These are phyloP conservation scores for Naumovozyma castellii DNA, from an alignment of 805 yeast species.

Conservation along the genomic window DNA sequence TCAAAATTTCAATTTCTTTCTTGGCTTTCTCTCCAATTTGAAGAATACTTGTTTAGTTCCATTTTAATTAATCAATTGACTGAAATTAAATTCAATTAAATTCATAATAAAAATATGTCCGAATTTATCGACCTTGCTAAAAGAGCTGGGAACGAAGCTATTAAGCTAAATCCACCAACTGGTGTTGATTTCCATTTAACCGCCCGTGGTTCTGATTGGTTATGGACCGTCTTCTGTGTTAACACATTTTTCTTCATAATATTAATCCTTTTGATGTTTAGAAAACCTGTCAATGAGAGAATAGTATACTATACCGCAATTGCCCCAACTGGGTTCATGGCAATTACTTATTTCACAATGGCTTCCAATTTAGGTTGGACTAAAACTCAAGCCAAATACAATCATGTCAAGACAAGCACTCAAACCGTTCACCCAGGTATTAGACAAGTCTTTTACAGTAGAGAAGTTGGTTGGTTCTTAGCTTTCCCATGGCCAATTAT, in stretches of 20 bases:
- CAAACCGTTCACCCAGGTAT: slow-evolving; percentile 24
- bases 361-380: slow-evolving; percentile 56
- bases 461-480: slow-evolving; percentile 52
- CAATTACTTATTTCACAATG: slow-evolving; percentile 44
- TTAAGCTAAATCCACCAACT: slow-evolving; percentile 37
- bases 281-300: slow-evolving; percentile 28
- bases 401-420: slow-evolving; percentile 34
- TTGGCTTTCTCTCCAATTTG: too few relatives aligned
- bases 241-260: slow-evolving; percentile 32
- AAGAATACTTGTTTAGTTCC: background rate
- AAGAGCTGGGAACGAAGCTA: slow-evolving; percentile 34
- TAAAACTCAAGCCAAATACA: slow-evolving; percentile 39
- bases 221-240: slow-evolving; percentile 51
- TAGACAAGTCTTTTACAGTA: slow-evolving; percentile 50
- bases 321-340: slow-evolving; percentile 36
- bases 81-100: too few relatives aligned
- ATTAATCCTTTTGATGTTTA: slow-evolving; percentile 21
- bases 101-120: slow-evolving; percentile 7
- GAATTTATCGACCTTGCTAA: slow-evolving; percentile 14
- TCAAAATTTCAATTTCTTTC: too few relatives aligned
- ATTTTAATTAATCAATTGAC: background rate
- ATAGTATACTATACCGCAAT: slow-evolving; percentile 34
- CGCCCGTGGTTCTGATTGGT: slow-evolving; percentile 57
- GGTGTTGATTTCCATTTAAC: slow-evolving; percentile 46
- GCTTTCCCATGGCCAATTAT: slow-evolving; percentile 39